phyloP scores from a whole-genome alignment of 2,329 filamentous ascomycete genomes.

The Epichloe gansuensis region DNA sequence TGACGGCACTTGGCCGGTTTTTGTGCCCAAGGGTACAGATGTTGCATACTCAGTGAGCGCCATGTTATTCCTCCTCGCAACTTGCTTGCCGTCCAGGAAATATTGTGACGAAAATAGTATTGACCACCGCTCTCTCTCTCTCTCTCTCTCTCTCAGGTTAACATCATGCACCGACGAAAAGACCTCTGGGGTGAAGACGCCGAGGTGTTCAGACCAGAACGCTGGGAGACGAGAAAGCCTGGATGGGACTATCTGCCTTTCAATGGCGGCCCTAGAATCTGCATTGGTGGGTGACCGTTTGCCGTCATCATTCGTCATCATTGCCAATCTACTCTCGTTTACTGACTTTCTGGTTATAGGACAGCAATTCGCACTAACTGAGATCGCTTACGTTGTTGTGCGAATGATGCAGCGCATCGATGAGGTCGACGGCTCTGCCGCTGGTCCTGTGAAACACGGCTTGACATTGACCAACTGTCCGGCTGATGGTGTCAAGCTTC shows the following conservation, averaged over 20 bases:
- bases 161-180: constrained; percentile 24
- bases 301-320: too few relatives aligned
- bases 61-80: too few relatives aligned
- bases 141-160: constrained; percentile 10
- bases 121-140: too few relatives aligned
- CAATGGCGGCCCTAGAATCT: constrained; percentile 33
- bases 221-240: constrained; percentile 24
- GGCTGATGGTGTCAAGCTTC: constrained; percentile 11
- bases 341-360: too few relatives aligned
- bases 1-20: constrained; percentile 31
- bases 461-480: constrained; percentile 12
- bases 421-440: constrained; percentile 9
- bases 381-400: constrained; percentile 13
- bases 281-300: constrained; percentile 11
- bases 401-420: constrained; percentile 11
- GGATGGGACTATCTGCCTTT: constrained; percentile 33
- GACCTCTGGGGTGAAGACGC: constrained; percentile 27
- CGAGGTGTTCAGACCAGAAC: constrained; percentile 27
- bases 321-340: too few relatives aligned
- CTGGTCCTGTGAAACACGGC: constrained; percentile 10
- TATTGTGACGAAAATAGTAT: too few relatives aligned
- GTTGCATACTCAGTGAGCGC: constrained; percentile 19
- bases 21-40: constrained; percentile 31
- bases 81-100: too few relatives aligned
- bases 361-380: constrained; percentile 13